A percentile compares a stretch with the other conserved stretches of the same genome.
Evolutionary conservation across 352 stramenopile genomes (phyloP).

Genomic region (Phytophthora sojae): DNA sequence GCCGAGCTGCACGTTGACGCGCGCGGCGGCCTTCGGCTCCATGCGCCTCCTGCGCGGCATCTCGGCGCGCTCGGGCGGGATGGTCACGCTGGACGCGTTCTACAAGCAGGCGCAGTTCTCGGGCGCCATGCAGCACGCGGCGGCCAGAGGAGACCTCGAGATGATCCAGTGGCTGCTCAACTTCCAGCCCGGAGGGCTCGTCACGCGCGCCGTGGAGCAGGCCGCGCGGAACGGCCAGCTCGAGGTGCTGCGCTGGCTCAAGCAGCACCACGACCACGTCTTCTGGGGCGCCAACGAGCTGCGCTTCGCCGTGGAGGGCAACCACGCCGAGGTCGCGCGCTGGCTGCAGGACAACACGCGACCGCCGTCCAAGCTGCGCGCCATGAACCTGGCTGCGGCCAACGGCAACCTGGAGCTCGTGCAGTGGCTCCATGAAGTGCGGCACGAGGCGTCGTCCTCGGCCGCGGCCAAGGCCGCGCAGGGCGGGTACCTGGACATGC

Average conservation of each 20-base stretch:
- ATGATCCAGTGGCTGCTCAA: slow-evolving; percentile 33
- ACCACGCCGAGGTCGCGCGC: slow-evolving; percentile 21
- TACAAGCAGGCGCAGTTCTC: slow-evolving; percentile 42
- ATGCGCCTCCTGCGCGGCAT: slow-evolving; percentile 34
- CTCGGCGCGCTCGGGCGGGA: slow-evolving; percentile 17
- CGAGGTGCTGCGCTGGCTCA: slow-evolving; percentile 32
- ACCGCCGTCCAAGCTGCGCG: slow-evolving; percentile 31
- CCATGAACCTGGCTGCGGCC: slow-evolving; percentile 38
- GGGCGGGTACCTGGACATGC: slow-evolving; percentile 33
- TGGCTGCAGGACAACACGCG: slow-evolving; percentile 39
- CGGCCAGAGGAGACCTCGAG: slow-evolving; percentile 29
- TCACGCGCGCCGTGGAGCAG: slow-evolving; percentile 37
- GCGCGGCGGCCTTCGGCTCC: slow-evolving; percentile 30
- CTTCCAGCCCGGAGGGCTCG: slow-evolving; percentile 38
- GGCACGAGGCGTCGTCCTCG: slow-evolving; percentile 33
- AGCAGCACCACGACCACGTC: slow-evolving; percentile 38
- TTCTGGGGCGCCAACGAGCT: slow-evolving; percentile 48
- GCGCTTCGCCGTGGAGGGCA: slow-evolving; percentile 31
- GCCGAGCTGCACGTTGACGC: slow-evolving; percentile 31
- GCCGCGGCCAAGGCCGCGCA: slow-evolving; percentile 35
- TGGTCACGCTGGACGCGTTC: slow-evolving; percentile 28
- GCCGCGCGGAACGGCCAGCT: slow-evolving; percentile 32
- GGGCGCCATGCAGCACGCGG: slow-evolving; percentile 29
- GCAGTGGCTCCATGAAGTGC: slow-evolving; percentile 32
- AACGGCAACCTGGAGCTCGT: slow-evolving; percentile 44